Conservation (phyloP, 2,329 filamentous ascomycete species). For the Lomentospora prolificans region DNA sequence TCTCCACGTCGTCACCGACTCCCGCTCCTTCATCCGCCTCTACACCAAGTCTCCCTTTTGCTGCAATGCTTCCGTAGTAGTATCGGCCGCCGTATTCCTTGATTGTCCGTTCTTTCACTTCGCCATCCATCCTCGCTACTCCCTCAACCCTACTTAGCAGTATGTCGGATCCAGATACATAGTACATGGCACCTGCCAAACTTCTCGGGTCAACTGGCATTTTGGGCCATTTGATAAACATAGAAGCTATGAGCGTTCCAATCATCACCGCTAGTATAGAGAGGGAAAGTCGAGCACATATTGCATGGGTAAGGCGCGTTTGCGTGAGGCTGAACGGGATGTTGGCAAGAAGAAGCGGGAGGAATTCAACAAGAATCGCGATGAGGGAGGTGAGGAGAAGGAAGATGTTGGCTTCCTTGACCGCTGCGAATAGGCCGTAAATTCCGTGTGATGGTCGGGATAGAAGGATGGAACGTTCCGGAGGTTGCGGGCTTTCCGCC, state of each 20-base stretch:
- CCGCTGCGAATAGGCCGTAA: constrained; percentile 29
- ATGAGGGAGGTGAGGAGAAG: constrained; percentile 29
- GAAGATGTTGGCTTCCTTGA: constrained; percentile 26
- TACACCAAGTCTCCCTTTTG: background rate
- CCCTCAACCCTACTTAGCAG: constrained; percentile 13
- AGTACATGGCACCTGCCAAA: constrained; percentile 35
- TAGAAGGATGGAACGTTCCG: constrained; percentile 28
- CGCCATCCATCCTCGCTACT: constrained; percentile 7
- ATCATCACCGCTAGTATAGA: constrained; percentile 33
- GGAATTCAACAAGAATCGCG: constrained; percentile 36
- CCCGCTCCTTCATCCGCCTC: constrained; percentile 1
- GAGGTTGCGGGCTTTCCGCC: constrained; percentile 21
- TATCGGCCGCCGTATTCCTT: constrained; percentile 11
- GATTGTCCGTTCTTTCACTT: constrained; percentile 10
- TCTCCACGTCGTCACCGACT: constrained; percentile 1
- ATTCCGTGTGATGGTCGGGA: constrained; percentile 34
- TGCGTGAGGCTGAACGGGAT: constrained; percentile 35
- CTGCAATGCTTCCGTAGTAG: constrained; percentile 10
- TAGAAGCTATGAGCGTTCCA: constrained; percentile 26
- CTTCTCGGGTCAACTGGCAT: constrained; percentile 37
- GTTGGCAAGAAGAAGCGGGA: constrained; percentile 40
- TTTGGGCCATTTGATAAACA: constrained; percentile 31
- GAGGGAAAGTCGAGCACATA: constrained; percentile 30
- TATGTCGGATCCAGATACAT: constrained; percentile 18
- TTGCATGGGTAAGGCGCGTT: constrained; percentile 25